A percentile compares a stretch with the other conserved stretches of the same genome.
Conservation (phyloP, 345 rosid genomes). For the Syzygium aromaticum region DNA sequence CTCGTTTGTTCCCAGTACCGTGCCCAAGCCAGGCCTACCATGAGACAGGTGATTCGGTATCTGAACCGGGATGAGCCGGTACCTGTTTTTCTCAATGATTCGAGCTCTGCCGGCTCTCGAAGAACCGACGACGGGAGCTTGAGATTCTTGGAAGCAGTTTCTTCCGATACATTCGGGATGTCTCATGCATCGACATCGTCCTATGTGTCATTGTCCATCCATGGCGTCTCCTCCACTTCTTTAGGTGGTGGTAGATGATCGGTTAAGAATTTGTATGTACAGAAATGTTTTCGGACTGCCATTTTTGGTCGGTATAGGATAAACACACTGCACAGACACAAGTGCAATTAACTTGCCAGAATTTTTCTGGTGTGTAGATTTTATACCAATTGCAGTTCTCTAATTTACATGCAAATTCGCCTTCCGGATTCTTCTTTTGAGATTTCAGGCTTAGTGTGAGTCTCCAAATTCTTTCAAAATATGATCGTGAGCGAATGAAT, state of each 20-base stretch:
- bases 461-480: neutral
- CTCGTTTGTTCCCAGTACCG: slow-evolving; percentile 42
- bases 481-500: neutral
- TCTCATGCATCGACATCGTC: slow-evolving; percentile 1
- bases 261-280: neutral
- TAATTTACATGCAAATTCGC: neutral
- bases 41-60: slow-evolving; percentile 45
- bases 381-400: neutral
- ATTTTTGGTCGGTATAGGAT: neutral
- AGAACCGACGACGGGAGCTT: slow-evolving; percentile 2
- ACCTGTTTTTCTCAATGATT: slow-evolving; percentile 13
- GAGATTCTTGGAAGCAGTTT: slow-evolving; percentile 9
- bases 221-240: slow-evolving; percentile 19
- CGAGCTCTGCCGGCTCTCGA: slow-evolving; percentile 10
- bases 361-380: neutral
- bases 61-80: slow-evolving; percentile 42
- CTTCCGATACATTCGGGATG: slow-evolving; percentile 8
- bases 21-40: slow-evolving; percentile 36
- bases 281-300: neutral
- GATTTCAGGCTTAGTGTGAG: neutral
- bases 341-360: neutral
- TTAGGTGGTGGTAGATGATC: slow-evolving; percentile 31
- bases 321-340: neutral
- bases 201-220: slow-evolving; percentile 11
- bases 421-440: neutral